phyloP scores from a whole-genome alignment of 352 stramenopile genomes.

The Phytophthora uliginosa region DNA sequence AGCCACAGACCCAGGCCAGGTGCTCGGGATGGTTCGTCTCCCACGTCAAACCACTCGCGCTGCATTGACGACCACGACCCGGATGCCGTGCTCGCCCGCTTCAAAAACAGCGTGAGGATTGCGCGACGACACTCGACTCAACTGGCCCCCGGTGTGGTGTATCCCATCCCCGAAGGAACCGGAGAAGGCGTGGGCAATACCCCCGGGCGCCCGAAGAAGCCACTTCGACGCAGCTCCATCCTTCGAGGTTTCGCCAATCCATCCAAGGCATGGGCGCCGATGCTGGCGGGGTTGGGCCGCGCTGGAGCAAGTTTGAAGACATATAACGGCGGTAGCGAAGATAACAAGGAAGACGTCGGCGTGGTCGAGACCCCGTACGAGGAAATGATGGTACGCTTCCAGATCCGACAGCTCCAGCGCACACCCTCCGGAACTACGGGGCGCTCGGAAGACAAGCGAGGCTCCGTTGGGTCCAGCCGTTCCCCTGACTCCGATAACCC shows the following conservation, averaged over 20 bases:
- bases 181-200: background rate
- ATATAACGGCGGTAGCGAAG: background rate
- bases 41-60: background rate
- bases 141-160: background rate
- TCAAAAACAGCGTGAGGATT: background rate
- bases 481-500: background rate
- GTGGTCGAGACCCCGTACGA: constrained; percentile 26
- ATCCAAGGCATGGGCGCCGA: background rate
- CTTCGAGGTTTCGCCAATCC: background rate
- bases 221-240: background rate
- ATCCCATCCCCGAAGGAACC: background rate
- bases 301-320: background rate
- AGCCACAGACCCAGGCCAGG: background rate
- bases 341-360: background rate
- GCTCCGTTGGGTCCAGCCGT: background rate
- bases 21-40: too few relatives aligned
- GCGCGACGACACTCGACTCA: background rate
- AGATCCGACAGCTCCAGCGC: constrained; percentile 39
- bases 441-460: background rate
- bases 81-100: background rate
- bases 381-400: constrained; percentile 54
- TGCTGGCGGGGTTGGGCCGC: background rate
- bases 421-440: constrained; percentile 1
- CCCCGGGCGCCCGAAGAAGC: background rate
- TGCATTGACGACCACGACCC: background rate